phyloP scores from a whole-genome alignment of 2,329 filamentous ascomycete genomes.

The Lachnellula suecica region DNA sequence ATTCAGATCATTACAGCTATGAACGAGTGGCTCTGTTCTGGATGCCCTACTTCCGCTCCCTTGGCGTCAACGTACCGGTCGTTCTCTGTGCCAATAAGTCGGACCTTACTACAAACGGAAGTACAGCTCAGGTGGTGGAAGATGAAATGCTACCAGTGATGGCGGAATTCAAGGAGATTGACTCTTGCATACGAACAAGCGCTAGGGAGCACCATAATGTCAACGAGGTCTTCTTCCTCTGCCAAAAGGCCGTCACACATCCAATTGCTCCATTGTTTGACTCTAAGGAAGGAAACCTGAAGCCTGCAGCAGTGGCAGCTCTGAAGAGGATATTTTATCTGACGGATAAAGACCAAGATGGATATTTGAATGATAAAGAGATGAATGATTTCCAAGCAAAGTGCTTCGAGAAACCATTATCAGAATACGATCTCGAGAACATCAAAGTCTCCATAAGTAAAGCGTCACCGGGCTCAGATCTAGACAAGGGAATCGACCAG shows the following conservation, averaged over 20 bases:
- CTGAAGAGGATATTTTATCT: conserved; percentile 91
- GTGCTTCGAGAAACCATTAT: conserved; percentile 86
- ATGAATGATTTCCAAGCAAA: conserved; percentile 88
- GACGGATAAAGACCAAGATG: conserved; percentile 95
- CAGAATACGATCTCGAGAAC: conserved; percentile 78
- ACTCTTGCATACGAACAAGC: conserved; percentile 94
- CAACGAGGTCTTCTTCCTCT: conserved; percentile 95
- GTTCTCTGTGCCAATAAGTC: conserved; percentile 97
- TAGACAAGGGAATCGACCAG: conserved; percentile 73
- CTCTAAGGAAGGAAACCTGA: conserved; percentile 85
- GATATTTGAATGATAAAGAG: conserved; percentile 85
- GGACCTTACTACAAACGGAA: conserved; percentile 75
- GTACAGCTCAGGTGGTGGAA: conserved; percentile 81
- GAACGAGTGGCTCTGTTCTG: conserved; percentile 95
- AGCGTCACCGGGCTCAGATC: conserved; percentile 59
- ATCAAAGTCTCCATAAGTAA: conserved; percentile 87
- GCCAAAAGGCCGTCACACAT: conserved; percentile 96
- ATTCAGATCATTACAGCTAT: conserved; percentile 98
- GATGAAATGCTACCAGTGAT: conserved; percentile 98
- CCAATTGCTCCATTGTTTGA: conserved; percentile 96
- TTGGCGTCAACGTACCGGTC: conserved; percentile 98
- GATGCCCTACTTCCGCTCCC: conserved; percentile 96
- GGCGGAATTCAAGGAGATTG: conserved; percentile 98
- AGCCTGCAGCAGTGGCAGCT: conserved; percentile 84
- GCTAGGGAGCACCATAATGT: conserved; percentile 90